Evolutionary conservation across 2,329 filamentous ascomycete genomes (phyloP), one percentile per base, ranked within the genome.

Genomic region (Coniochaeta sp.): DNA sequence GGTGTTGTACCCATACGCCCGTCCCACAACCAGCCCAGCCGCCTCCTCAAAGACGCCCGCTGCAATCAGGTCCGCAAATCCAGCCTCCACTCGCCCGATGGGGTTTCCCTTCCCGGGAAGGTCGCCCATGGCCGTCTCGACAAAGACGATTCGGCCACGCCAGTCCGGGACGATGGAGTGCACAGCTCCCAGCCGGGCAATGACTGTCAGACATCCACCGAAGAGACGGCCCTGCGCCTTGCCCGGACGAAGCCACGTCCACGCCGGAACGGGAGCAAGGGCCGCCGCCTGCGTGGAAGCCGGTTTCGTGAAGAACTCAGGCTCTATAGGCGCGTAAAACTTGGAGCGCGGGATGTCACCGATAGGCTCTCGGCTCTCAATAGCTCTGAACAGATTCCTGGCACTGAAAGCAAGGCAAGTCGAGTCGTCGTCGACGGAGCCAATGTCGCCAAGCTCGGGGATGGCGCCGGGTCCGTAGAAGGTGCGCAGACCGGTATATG

Each of bases 401-500:
- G 62, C 54, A 18, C 54, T 62, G 49, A 70, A 70, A 0, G 58
- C 60, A 4, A 69, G 57, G 6, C 67, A 51, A n/a, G 38, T 26
- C 18, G 12, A 14, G n/a, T 42, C 38, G 38, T 42, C 38, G 20
- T 42, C 38, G 20, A 42, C 38, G 0, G 61, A 54, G 9, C 49
- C 55, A 1, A 57, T 47, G 28, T 65, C 67, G 28, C 68, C 68
- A 0, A 73, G 67, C 53, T 74, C 70, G 1, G 68, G 60, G 46
- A 72, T 63, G 2, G 65, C 58, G 3, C 66, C 63, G 2, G 71
- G 71, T 0, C 71, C 71, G 57, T 74, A 74, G 50, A 73, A 74
- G 4, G 71, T 73, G 35, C 70, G 67, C 31, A 74, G 58, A 0
- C 71, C 71, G 0, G 67, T 61, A 10, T 61, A 24, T 1, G 64